Percentiles rank a stretch among this genome's conserved stretches.
phyloP scores from a whole-genome alignment of 2,329 filamentous ascomycete genomes.

The Microascus cirrosus region DNA sequence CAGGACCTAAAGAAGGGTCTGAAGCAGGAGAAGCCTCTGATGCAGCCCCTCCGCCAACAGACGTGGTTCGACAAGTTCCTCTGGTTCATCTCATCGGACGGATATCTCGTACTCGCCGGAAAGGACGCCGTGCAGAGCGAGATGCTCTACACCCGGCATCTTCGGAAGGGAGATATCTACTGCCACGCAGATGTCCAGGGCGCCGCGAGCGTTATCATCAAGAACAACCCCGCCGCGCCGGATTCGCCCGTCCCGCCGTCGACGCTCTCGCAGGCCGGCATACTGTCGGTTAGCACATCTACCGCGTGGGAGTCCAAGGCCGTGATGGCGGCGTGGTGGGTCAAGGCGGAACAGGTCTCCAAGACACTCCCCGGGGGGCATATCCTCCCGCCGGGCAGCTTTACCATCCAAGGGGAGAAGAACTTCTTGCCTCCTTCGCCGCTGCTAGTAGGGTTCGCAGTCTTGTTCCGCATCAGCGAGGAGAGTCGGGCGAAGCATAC shows the following conservation, averaged over 20 bases:
- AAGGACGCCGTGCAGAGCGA: slow-evolving; percentile 86
- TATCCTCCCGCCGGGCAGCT: slow-evolving; percentile 66
- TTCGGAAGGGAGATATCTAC: slow-evolving; percentile 84
- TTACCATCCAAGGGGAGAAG: slow-evolving; percentile 76
- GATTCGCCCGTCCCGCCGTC: slow-evolving; percentile 85
- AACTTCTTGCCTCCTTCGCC: slow-evolving; percentile 84
- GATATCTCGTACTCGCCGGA: slow-evolving; percentile 82
- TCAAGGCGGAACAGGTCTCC: slow-evolving; percentile 77
- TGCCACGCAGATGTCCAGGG: slow-evolving; percentile 83
- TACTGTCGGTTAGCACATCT: slow-evolving; percentile 73
- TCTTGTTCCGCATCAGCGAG: slow-evolving; percentile 82
- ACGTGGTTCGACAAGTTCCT: slow-evolving; percentile 97
- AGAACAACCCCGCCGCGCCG: slow-evolving; percentile 67
- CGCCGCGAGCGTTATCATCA: slow-evolving; percentile 77
- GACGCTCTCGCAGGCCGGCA: slow-evolving; percentile 82
- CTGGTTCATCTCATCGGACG: slow-evolving; percentile 92
- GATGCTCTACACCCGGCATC: slow-evolving; percentile 74
- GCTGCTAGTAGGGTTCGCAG: slow-evolving; percentile 74
- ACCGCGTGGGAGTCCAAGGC: slow-evolving; percentile 95
- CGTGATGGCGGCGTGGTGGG: slow-evolving; percentile 94
- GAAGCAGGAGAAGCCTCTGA: slow-evolving; percentile 81
- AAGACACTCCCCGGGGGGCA: slow-evolving; percentile 75
- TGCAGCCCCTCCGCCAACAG: slow-evolving; percentile 71
- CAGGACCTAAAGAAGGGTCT: slow-evolving; percentile 46
- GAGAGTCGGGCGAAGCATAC: slow-evolving; percentile 73